phyloP scores from a whole-genome alignment of 192 early-diverging fungal species.

The Backusella mclennaniae region DNA sequence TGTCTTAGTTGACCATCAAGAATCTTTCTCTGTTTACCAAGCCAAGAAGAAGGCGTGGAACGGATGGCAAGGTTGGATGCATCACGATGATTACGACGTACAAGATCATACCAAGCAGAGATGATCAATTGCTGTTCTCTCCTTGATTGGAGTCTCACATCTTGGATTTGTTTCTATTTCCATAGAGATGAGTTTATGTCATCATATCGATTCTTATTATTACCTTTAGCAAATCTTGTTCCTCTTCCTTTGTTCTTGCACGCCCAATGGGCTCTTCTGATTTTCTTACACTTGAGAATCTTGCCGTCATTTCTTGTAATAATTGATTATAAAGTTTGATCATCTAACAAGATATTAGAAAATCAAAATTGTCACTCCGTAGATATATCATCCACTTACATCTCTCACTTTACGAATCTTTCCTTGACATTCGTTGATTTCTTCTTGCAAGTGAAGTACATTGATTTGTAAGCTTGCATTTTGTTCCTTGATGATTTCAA shows the following conservation, averaged over 20 bases:
- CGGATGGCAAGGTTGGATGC: slow-evolving; percentile 47
- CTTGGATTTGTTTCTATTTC: slow-evolving; percentile 61
- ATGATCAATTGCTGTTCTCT: slow-evolving; percentile 81
- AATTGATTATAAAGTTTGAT: slow-evolving; percentile 34
- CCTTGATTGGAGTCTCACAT: slow-evolving; percentile 66
- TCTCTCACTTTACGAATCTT: slow-evolving; percentile 37
- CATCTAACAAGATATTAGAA: slow-evolving; percentile 16
- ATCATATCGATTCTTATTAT: background rate
- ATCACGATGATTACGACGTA: slow-evolving; percentile 36
- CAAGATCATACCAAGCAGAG: slow-evolving; percentile 76
- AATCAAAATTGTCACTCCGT: background rate
- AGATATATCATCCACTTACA: slow-evolving; percentile 4
- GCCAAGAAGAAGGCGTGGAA: slow-evolving; percentile 63
- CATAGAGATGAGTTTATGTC: background rate
- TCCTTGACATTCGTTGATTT: slow-evolving; percentile 27
- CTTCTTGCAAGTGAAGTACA: slow-evolving; percentile 38
- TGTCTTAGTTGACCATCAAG: slow-evolving; percentile 54
- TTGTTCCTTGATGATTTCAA: slow-evolving; percentile 54
- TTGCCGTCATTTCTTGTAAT: slow-evolving; percentile 23
- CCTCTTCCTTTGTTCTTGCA: slow-evolving; percentile 32
- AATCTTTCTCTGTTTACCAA: slow-evolving; percentile 66
- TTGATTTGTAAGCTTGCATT: slow-evolving; percentile 47
- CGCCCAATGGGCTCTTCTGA: slow-evolving; percentile 25
- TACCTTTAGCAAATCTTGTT: slow-evolving; percentile 37
- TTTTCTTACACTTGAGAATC: slow-evolving; percentile 9